Percentiles rank a stretch among this genome's conserved stretches.
phyloP scores from a whole-genome alignment of 2,329 filamentous ascomycete species.

The Aspergillus ochraceoroseus region DNA sequence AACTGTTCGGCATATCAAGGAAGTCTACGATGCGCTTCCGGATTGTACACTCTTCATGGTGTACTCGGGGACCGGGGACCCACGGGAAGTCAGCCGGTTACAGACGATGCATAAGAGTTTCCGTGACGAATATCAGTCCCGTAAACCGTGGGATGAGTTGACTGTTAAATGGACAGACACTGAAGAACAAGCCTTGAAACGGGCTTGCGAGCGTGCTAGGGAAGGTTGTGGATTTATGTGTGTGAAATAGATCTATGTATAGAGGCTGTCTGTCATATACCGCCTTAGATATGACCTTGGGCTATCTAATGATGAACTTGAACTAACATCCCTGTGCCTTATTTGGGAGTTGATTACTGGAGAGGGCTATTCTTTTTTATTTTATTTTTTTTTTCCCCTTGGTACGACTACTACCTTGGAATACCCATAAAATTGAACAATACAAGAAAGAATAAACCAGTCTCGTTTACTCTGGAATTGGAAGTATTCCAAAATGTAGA shows the following conservation, averaged over 20 bases:
- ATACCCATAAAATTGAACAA: constrained; percentile 6
- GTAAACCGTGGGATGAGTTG: constrained; percentile 59
- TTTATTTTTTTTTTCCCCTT: neutral
- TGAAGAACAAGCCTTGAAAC: constrained; percentile 56
- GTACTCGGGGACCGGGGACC: constrained; percentile 61
- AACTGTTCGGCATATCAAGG: constrained; percentile 49
- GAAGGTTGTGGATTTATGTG: constrained; percentile 56
- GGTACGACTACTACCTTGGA: neutral
- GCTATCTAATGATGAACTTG: too few species aligned
- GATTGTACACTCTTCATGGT: constrained; percentile 58
- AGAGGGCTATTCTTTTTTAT: too few species aligned
- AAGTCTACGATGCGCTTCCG: constrained; percentile 54
- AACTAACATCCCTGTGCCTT: too few species aligned
- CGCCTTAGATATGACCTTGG: too few species aligned
- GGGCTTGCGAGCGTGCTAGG: constrained; percentile 53
- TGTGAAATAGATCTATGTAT: constrained; percentile 47
- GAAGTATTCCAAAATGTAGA: too few species aligned
- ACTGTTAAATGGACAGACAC: constrained; percentile 61
- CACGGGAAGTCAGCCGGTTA: constrained; percentile 52
- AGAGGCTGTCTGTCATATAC: too few species aligned
- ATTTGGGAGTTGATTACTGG: neutral
- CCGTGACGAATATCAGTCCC: constrained; percentile 53
- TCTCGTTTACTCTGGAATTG: too few species aligned
- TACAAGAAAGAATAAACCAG: too few species aligned
- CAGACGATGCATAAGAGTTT: constrained; percentile 54